Evolutionary conservation across 192 early-diverging fungal species (phyloP).

Genomic region (Nowakowskiella sp.): DNA sequence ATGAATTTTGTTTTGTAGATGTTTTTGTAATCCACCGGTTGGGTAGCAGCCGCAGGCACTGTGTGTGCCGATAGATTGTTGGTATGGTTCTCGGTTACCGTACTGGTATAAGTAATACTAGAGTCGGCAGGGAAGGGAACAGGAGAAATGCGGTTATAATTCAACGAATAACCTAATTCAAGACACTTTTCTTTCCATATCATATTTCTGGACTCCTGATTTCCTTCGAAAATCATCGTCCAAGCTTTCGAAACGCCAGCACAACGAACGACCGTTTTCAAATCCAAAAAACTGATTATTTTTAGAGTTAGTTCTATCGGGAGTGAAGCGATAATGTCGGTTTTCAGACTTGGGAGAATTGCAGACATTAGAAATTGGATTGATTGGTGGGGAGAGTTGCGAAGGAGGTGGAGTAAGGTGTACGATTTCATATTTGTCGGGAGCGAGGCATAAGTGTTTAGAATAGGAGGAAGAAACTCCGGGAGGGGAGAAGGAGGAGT

Average conservation of each 20-base stretch:
- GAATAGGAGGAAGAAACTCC: conserved; percentile 42
- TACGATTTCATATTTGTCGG: conserved; percentile 74
- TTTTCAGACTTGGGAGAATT: conserved; percentile 82
- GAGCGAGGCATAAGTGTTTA: conserved; percentile 73
- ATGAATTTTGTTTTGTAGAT: too few relatives aligned
- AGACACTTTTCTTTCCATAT: too few relatives aligned
- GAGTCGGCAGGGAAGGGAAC: too few relatives aligned
- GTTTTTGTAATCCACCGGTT: too few relatives aligned
- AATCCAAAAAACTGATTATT: conserved; percentile 77
- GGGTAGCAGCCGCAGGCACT: too few relatives aligned
- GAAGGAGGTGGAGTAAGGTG: conserved; percentile 79
- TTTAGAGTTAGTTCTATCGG: conserved; percentile 39
- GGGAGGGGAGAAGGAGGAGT: conserved; percentile 10
- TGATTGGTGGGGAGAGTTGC: conserved; percentile 66
- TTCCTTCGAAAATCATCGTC: conserved; percentile 27
- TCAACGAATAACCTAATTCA: background rate
- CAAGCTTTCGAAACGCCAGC: conserved; percentile 76
- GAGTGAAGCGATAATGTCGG: conserved; percentile 71
- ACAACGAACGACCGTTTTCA: conserved; percentile 65
- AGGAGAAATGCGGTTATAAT: too few relatives aligned
- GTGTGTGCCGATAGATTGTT: too few relatives aligned
- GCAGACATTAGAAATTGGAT: conserved; percentile 87
- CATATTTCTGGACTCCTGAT: too few relatives aligned
- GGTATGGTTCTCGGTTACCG: too few relatives aligned
- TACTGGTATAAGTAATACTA: too few relatives aligned